These are phyloP conservation scores for Apostasia shenzhenica DNA, from an alignment of 106 monocot genomes.

Conservation along the genomic window DNA sequence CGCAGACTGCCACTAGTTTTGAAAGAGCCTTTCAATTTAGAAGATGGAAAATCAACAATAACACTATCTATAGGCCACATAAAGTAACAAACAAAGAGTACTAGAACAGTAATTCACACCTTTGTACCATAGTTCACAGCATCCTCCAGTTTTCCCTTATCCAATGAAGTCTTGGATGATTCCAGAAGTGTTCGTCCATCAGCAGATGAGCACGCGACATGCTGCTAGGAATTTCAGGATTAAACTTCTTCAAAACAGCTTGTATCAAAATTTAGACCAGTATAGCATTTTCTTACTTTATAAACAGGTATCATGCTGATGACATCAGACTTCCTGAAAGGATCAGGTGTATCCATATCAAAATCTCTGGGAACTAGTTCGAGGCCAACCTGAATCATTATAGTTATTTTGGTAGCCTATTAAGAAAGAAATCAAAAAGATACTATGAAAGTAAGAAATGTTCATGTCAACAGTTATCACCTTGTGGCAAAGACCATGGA, in stretches of 20 bases:
- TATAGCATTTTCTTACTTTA: slow-evolving; percentile 47
- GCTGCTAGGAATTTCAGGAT: slow-evolving; percentile 36
- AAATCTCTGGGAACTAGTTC: slow-evolving; percentile 87
- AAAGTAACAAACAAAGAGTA: neutral
- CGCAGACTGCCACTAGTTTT: slow-evolving; percentile 94
- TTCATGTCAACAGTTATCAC: slow-evolving; percentile 13
- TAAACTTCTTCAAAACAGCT: neutral
- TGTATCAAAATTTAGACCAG: neutral
- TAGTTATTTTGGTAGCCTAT: neutral
- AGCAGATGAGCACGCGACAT: slow-evolving; percentile 92
- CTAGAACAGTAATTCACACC: slow-evolving; percentile 21
- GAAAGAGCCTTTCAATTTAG: slow-evolving; percentile 56
- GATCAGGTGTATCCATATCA: slow-evolving; percentile 63
- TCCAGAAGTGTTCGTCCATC: slow-evolving; percentile 92
- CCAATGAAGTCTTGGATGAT: slow-evolving; percentile 92
- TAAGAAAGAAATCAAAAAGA: neutral
- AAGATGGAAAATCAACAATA: neutral
- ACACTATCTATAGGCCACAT: too few relatives aligned
- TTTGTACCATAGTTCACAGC: slow-evolving; percentile 94
- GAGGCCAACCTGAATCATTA: slow-evolving; percentile 68
- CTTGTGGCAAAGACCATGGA: slow-evolving; percentile 95
- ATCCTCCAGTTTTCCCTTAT: slow-evolving; percentile 96
- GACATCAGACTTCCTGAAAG: slow-evolving; percentile 78
- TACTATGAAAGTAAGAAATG: neutral
- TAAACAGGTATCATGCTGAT: slow-evolving; percentile 91